Evolutionary conservation across 176 grass and related monocot species (phyloP).

Genomic region (bread wheat (Triticum aestivum)): IWGSC_CS_RefSeq_v2.1 NC_057799.1:569757540-569758039

Average conservation of each 20-base stretch:
- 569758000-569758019: no score
- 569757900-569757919: no score
- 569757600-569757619: neutral
- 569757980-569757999: no score
- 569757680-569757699: neutral
- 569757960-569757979: no score
- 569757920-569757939: no score
- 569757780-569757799: conserved; percentile 4
- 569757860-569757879: no score
- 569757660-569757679: neutral
- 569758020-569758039: no score
- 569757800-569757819: neutral
- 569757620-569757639: neutral
- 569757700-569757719: neutral
- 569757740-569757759: neutral
- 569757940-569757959: no score
- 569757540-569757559: neutral
- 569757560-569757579: conserved; percentile 15
- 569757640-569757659: neutral
- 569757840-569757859: no score
- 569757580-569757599: neutral
- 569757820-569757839: no score
- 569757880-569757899: no score
- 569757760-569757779: neutral
- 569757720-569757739: neutral